phyloP scores from a whole-genome alignment of 768 basidiomycete species.

The Hypsizygus marmoreus region DNA sequence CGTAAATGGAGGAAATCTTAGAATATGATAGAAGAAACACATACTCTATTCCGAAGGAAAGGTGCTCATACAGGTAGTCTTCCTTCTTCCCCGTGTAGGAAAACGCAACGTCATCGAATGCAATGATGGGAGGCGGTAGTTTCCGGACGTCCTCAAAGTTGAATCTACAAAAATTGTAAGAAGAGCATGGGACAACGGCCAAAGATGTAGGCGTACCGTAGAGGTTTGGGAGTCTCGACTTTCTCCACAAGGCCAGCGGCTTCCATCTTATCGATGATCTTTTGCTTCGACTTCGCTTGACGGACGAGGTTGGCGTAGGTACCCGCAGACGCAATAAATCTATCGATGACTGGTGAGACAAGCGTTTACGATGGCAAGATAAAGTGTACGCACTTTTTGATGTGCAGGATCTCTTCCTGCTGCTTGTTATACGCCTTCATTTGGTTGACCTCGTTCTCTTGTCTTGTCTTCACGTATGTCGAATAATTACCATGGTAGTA shows the following conservation, averaged over 20 bases:
- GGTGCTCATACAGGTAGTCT: conserved; percentile 84
- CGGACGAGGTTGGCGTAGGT: conserved; percentile 99
- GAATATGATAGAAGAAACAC: conserved; percentile 15
- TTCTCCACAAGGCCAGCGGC: conserved; percentile 96
- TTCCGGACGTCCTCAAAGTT: conserved; percentile 95
- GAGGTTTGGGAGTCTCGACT: conserved; percentile 69
- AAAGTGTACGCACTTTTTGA: conserved; percentile 77
- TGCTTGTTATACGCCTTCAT: conserved; percentile 99
- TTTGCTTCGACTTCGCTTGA: conserved; percentile 99
- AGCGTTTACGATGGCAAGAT: neutral
- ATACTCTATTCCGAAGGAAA: conserved; percentile 98
- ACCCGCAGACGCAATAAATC: conserved; percentile 99
- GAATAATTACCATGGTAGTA: conserved; percentile 98
- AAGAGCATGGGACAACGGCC: neutral
- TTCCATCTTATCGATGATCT: conserved; percentile 99
- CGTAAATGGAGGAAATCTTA: neutral
- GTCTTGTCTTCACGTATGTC: conserved; percentile 94
- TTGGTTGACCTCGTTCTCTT: conserved; percentile 98
- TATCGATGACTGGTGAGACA: conserved; percentile 25
- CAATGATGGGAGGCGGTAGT: conserved; percentile 96
- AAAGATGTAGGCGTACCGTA: conserved; percentile 45
- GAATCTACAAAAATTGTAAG: conserved; percentile 47
- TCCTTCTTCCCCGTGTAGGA: conserved; percentile 88
- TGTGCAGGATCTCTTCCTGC: conserved; percentile 97
- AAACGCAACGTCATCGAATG: conserved; percentile 94